Conservation (phyloP, 495 filamentous ascomycete species). For the Recurvomyces mirabilis region DNA sequence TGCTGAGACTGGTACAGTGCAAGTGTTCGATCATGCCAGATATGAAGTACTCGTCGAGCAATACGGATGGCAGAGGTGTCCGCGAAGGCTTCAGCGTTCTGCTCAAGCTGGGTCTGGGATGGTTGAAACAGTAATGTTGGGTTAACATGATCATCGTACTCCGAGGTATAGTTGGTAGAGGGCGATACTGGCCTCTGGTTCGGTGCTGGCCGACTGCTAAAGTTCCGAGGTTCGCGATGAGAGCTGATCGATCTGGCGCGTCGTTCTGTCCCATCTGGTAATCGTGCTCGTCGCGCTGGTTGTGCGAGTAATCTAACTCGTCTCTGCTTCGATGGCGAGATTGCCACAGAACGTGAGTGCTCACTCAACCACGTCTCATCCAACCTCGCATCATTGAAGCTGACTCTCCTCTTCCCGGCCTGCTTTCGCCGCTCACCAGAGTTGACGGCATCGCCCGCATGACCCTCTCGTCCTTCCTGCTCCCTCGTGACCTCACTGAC, state of each 20-base stretch:
- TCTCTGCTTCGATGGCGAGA: neutral
- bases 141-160: neutral
- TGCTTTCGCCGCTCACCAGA: neutral
- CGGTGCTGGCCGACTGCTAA: too few relatives aligned
- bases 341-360: constrained; percentile 2
- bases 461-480: too few relatives aligned
- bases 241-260: constrained; percentile 15
- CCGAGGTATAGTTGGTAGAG: constrained; percentile 13
- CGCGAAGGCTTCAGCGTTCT: constrained; percentile 50
- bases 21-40: constrained; percentile 41
- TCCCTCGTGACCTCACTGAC: constrained; percentile 19
- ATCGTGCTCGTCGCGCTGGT: constrained; percentile 21
- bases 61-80: constrained; percentile 40
- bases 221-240: too few relatives aligned
- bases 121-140: constrained; percentile 38
- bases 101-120: constrained; percentile 44
- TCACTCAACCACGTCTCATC: constrained; percentile 25
- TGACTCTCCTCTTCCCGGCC: constrained; percentile 14
- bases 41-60: constrained; percentile 37
- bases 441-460: neutral
- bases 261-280: constrained; percentile 1
- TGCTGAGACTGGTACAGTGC: constrained; percentile 35
- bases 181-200: constrained; percentile 3
- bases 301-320: constrained; percentile 3
- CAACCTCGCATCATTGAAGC: constrained; percentile 30